A percentile compares a stretch with the other conserved stretches of the same genome.
These are phyloP conservation scores for Syzygium malaccense DNA, from an alignment of 441 rosid species.

Conservation along the genomic window DNA sequence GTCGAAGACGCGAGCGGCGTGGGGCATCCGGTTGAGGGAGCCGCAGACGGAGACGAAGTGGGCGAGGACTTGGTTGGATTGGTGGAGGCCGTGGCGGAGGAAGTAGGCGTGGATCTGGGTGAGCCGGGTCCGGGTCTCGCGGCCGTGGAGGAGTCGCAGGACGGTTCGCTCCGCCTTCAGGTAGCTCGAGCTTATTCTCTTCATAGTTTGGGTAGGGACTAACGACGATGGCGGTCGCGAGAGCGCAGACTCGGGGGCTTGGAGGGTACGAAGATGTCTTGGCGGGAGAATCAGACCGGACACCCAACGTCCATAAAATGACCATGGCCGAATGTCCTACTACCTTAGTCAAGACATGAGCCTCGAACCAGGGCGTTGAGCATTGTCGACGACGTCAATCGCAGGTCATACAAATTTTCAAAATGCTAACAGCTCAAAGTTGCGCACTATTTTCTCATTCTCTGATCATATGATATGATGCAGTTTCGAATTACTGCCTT, in stretches of 20 bases:
- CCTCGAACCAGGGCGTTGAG: neutral
- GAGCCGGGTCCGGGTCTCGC: slow-evolving; percentile 40
- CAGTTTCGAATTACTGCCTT: neutral
- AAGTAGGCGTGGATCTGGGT: slow-evolving; percentile 70
- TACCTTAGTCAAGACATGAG: neutral
- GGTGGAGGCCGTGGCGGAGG: slow-evolving; percentile 58
- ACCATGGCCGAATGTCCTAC: neutral
- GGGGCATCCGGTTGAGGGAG: slow-evolving; percentile 35
- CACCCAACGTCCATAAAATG: neutral
- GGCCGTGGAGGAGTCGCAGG: slow-evolving; percentile 68
- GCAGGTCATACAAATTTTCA: neutral
- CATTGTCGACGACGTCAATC: neutral
- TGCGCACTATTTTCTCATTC: neutral
- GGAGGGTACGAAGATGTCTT: neutral
- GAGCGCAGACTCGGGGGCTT: neutral
- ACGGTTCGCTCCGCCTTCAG: slow-evolving; percentile 46
- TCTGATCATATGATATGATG: neutral
- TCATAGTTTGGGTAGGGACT: neutral
- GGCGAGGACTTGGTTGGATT: slow-evolving; percentile 47
- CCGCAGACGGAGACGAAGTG: slow-evolving; percentile 77
- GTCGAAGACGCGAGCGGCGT: slow-evolving; percentile 46
- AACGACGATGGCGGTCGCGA: neutral
- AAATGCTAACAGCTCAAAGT: neutral
- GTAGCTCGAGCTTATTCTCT: neutral
- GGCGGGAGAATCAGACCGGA: neutral